Evolutionary conservation across 2,329 filamentous ascomycete species (phyloP).

Genomic region (Trichoderma koningiopsis): DNA sequence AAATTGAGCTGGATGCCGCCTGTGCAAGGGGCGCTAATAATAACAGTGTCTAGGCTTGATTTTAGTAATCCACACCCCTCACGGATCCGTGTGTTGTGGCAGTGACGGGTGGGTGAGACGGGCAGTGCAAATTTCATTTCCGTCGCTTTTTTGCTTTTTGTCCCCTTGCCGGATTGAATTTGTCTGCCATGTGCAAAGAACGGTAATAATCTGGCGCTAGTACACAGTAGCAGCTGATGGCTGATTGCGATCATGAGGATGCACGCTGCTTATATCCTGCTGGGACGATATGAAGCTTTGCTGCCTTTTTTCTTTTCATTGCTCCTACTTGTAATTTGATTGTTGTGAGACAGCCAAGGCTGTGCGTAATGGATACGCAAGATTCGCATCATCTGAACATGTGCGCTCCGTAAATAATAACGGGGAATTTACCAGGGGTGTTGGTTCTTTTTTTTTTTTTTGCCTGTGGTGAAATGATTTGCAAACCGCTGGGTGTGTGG

Average conservation of each 20-base stretch:
- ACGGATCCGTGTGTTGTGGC: slow-evolving; percentile 10
- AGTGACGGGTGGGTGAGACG: slow-evolving; percentile 7
- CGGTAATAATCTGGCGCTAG: background rate
- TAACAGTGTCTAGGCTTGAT: background rate
- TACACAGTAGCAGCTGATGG: background rate
- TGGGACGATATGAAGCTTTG: background rate
- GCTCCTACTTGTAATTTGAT: background rate
- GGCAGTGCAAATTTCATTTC: slow-evolving; percentile 14
- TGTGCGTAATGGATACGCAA: background rate
- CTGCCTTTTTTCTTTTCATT: background rate
- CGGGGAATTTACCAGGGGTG: background rate
- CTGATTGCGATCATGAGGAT: background rate
- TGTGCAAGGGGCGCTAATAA: slow-evolving; percentile 1
- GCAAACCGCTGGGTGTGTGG: background rate
- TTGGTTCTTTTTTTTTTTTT: background rate
- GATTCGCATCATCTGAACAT: background rate
- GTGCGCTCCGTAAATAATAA: background rate
- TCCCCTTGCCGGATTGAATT: background rate
- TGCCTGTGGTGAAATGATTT: background rate
- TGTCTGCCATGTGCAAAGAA: too few species aligned
- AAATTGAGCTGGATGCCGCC: background rate
- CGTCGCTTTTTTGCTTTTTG: background rate
- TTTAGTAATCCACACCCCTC: slow-evolving; percentile 1
- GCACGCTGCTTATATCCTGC: too few species aligned
- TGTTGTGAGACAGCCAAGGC: background rate